phyloP scores from a whole-genome alignment of 768 basidiomycete genomes.

The Podaxis sp. region DNA sequence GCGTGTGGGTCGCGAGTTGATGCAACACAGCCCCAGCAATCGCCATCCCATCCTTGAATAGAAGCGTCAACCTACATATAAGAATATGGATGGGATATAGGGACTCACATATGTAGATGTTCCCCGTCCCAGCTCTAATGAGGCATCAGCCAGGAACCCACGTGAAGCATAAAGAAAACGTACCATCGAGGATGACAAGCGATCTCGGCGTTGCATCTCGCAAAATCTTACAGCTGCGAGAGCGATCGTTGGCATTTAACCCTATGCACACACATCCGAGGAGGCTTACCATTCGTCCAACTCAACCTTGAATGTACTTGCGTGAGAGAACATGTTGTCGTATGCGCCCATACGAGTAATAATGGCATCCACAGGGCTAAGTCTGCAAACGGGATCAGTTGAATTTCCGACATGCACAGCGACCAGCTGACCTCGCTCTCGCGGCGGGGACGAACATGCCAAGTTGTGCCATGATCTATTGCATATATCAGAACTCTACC shows the following conservation, averaged over 20 bases:
- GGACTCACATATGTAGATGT: slow-evolving; percentile 83
- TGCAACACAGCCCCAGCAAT: slow-evolving; percentile 96
- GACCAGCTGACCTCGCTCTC: slow-evolving; percentile 58
- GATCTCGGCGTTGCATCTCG: slow-evolving; percentile 93
- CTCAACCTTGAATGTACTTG: slow-evolving; percentile 98
- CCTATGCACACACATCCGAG: neutral
- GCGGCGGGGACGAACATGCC: slow-evolving; percentile 94
- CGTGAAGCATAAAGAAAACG: slow-evolving; percentile 20
- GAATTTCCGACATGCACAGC: neutral
- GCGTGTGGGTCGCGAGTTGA: slow-evolving; percentile 88
- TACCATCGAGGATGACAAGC: slow-evolving; percentile 92
- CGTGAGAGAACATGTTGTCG: slow-evolving; percentile 93
- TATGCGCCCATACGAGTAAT: slow-evolving; percentile 98
- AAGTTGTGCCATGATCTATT: slow-evolving; percentile 86
- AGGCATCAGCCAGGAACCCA: slow-evolving; percentile 11
- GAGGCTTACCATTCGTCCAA: slow-evolving; percentile 85
- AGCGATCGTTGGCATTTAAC: neutral
- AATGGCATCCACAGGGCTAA: slow-evolving; percentile 90
- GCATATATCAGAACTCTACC: slow-evolving; percentile 1
- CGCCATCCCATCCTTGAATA: slow-evolving; percentile 89
- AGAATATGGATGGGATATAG: slow-evolving; percentile 2
- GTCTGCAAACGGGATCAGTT: slow-evolving; percentile 33
- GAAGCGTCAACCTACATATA: neutral
- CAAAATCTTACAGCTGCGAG: slow-evolving; percentile 81
- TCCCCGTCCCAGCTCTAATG: slow-evolving; percentile 85